These are phyloP conservation scores for Elasticomyces elasticus DNA, from an alignment of 495 filamentous ascomycete species.

Conservation along the genomic window DNA sequence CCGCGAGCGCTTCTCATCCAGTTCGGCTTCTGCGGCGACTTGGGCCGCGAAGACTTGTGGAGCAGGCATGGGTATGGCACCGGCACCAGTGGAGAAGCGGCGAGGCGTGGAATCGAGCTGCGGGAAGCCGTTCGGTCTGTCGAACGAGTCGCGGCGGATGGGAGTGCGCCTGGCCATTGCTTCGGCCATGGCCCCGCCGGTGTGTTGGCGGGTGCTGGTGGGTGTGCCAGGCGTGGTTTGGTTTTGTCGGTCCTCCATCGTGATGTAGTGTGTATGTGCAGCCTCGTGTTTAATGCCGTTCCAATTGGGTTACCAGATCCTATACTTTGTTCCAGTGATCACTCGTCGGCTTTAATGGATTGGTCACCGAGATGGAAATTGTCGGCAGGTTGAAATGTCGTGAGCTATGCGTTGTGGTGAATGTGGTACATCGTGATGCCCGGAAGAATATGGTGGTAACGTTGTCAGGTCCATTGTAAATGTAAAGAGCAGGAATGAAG, in stretches of 20 bases:
- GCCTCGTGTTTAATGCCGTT: background rate
- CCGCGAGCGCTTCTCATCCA: constrained; percentile 4
- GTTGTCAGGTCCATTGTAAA: no score
- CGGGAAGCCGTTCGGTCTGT: constrained; percentile 15
- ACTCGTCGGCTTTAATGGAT: background rate
- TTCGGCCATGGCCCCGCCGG: constrained; percentile 11
- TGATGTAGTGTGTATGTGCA: background rate
- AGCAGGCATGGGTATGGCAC: constrained; percentile 19
- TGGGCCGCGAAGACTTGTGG: constrained; percentile 18
- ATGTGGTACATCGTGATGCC: background rate
- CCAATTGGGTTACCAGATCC: background rate
- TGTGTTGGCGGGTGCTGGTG: background rate
- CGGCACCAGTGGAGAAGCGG: constrained; percentile 20
- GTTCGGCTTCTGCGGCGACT: constrained; percentile 13
- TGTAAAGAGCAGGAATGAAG: no score
- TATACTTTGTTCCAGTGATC: background rate
- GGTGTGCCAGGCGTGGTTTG: constrained; percentile 5
- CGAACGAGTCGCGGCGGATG: constrained; percentile 23
- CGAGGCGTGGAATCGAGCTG: constrained; percentile 17
- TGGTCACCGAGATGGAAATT: background rate
- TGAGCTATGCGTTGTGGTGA: background rate
- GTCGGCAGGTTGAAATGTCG: background rate
- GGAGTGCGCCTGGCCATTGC: constrained; percentile 14
- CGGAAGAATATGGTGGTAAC: no score
- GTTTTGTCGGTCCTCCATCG: constrained; percentile 7